These are phyloP conservation scores for Corynespora cassiicola DNA, from an alignment of 2,329 filamentous ascomycete genomes.

Conservation along the genomic window DNA sequence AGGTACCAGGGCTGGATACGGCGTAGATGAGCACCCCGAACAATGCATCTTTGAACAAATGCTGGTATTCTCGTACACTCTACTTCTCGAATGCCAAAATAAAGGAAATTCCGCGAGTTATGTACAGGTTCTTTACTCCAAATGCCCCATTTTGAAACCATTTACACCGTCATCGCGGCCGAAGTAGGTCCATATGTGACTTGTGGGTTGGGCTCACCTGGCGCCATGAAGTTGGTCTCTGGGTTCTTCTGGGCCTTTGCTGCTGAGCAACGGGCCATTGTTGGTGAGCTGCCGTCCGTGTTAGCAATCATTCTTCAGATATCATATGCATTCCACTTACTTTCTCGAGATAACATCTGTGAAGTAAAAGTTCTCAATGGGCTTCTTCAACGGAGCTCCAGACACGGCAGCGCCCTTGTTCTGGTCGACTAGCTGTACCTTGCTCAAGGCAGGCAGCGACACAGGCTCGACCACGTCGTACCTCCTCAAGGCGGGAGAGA, in stretches of 20 bases:
- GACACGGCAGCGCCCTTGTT: constrained; percentile 86
- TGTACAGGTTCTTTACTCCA: constrained; percentile 34
- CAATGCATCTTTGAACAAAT: constrained; percentile 15
- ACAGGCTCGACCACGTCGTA: constrained; percentile 92
- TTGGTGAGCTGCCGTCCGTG: constrained; percentile 75
- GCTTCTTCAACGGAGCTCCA: constrained; percentile 78
- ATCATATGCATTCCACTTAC: constrained; percentile 58
- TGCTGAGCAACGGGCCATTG: constrained; percentile 96
- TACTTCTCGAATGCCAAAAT: constrained; percentile 25
- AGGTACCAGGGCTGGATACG: too few species aligned
- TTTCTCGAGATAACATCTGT: constrained; percentile 97
- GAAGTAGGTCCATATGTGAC: constrained; percentile 47
- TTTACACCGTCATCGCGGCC: constrained; percentile 19
- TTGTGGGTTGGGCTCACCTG: constrained; percentile 51
- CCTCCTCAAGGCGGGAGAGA: constrained; percentile 85
- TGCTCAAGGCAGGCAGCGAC: constrained; percentile 76
- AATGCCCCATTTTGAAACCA: constrained; percentile 22
- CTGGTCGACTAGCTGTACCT: constrained; percentile 93
- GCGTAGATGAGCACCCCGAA: neutral
- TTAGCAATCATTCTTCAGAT: constrained; percentile 16
- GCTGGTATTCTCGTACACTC: constrained; percentile 31
- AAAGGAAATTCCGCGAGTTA: constrained; percentile 33
- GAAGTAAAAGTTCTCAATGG: constrained; percentile 97
- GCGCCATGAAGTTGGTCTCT: constrained; percentile 59
- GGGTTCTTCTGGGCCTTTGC: constrained; percentile 73